A percentile compares a stretch with the other conserved stretches of the same genome.
These are phyloP conservation scores for Leccinum subfulvum DNA, from an alignment of 1,284 basidiomycete genomes.

Conservation along the genomic window DNA sequence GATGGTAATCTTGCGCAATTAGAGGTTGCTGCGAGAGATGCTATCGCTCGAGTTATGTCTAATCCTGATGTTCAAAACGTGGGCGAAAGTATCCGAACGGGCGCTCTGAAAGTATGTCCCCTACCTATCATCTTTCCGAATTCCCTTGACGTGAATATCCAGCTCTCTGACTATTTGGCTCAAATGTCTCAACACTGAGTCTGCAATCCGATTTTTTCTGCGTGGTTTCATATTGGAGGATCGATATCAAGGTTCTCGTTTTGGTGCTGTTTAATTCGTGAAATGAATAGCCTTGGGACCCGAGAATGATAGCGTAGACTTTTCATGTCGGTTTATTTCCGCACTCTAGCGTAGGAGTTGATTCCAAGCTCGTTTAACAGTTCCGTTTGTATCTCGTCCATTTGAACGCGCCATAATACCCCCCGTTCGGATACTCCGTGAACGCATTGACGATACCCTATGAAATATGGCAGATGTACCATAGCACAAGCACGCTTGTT, in stretches of 20 bases:
- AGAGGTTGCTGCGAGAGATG: slow-evolving; percentile 81
- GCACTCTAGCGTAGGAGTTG: background rate
- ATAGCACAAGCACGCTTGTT: background rate
- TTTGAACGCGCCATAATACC: background rate
- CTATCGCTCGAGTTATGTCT: slow-evolving; percentile 74
- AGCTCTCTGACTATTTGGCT: slow-evolving; percentile 79
- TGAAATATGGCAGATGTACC: background rate
- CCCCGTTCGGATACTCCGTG: background rate
- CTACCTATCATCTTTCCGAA: slow-evolving; percentile 5
- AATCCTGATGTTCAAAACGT: slow-evolving; percentile 92
- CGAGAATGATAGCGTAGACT: slow-evolving; percentile 6
- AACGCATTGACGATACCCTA: background rate
- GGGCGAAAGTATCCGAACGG: slow-evolving; percentile 78
- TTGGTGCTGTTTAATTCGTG: slow-evolving; percentile 17
- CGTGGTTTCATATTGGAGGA: slow-evolving; percentile 3
- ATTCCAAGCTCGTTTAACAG: background rate
- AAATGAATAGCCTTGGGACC: slow-evolving; percentile 8
- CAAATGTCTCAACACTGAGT: slow-evolving; percentile 65
- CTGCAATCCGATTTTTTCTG: background rate
- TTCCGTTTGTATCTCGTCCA: background rate
- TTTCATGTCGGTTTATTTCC: slow-evolving; percentile 5
- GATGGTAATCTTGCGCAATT: slow-evolving; percentile 73
- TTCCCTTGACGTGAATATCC: slow-evolving; percentile 6
- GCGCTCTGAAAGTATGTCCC: slow-evolving; percentile 78
- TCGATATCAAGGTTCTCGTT: slow-evolving; percentile 8